phyloP scores from a whole-genome alignment of 345 rosid species.

The Linum usitatissimum region DNA sequence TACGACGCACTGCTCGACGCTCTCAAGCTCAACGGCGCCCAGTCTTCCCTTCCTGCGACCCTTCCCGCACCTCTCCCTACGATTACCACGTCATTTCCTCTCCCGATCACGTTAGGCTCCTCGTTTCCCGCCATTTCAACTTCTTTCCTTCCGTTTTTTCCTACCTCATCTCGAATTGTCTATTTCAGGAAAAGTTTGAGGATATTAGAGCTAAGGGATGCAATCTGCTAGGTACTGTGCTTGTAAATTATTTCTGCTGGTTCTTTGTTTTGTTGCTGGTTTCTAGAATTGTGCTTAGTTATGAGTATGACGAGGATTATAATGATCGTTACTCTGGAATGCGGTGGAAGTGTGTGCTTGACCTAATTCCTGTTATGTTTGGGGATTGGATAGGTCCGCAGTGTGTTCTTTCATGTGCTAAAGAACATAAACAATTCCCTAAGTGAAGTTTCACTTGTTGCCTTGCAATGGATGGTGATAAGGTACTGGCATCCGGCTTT shows the following conservation, averaged over 20 bases:
- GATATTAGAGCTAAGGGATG: constrained; percentile 77
- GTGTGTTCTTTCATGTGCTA: constrained; percentile 80
- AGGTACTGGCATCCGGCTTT: constrained; percentile 85
- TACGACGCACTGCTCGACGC: constrained; percentile 34
- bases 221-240: constrained; percentile 57
- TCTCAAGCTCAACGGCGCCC: constrained; percentile 74
- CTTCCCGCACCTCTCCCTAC: constrained; percentile 55
- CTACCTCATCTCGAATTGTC: too few species aligned
- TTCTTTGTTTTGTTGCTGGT: too few species aligned
- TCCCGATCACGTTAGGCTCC: constrained; percentile 43
- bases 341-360: neutral
- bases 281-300: too few species aligned
- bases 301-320: too few species aligned
- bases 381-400: constrained; percentile 57
- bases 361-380: neutral
- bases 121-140: constrained; percentile 12
- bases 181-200: constrained; percentile 74
- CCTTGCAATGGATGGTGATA: constrained; percentile 87
- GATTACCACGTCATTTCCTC: constrained; percentile 86
- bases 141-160: neutral
- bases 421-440: constrained; percentile 66
- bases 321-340: too few species aligned
- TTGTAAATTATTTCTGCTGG: too few species aligned
- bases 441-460: constrained; percentile 75
- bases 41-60: constrained; percentile 82